Conservation (phyloP, 768 basidiomycete genomes). For the Gloeopeniophorella convolvens region DNA sequence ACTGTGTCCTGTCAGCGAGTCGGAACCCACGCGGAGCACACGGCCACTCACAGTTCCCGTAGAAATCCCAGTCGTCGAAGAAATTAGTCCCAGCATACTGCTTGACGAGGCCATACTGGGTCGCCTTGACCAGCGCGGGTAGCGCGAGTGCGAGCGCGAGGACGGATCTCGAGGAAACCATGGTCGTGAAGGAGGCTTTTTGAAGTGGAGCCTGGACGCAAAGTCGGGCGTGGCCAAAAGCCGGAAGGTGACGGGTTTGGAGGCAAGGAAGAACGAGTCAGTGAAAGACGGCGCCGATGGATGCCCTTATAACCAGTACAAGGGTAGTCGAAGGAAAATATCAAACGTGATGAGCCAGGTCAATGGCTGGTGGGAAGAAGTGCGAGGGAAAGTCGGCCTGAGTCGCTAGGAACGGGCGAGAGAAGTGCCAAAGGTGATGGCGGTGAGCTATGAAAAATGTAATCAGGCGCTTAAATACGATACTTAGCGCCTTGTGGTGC, state of each 20-base stretch:
- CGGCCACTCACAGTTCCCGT: constrained; percentile 17
- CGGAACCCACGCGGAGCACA: too few relatives aligned
- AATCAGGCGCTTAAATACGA: too few relatives aligned
- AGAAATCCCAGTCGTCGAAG: constrained; percentile 18
- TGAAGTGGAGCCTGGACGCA: too few relatives aligned
- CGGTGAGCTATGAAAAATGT: too few relatives aligned
- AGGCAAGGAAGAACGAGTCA: background rate
- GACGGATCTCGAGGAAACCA: background rate
- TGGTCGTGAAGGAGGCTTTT: background rate
- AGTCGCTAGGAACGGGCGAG: too few relatives aligned
- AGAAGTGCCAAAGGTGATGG: too few relatives aligned
- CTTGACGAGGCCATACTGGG: constrained; percentile 15
- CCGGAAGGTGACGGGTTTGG: background rate
- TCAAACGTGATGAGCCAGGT: background rate
- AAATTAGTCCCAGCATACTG: constrained; percentile 12
- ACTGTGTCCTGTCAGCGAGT: constrained; percentile 30
- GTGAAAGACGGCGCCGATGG: background rate
- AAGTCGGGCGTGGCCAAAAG: background rate
- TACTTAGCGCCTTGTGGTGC: too few relatives aligned
- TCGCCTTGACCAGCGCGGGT: background rate
- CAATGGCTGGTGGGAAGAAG: background rate
- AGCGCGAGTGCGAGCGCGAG: background rate
- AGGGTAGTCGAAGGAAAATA: background rate
- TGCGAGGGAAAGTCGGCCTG: background rate
- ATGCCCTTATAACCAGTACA: background rate